Percentiles rank a stretch among this genome's conserved stretches.
phyloP scores from a whole-genome alignment of 305 asterid species.

The Plantago rigida region DNA sequence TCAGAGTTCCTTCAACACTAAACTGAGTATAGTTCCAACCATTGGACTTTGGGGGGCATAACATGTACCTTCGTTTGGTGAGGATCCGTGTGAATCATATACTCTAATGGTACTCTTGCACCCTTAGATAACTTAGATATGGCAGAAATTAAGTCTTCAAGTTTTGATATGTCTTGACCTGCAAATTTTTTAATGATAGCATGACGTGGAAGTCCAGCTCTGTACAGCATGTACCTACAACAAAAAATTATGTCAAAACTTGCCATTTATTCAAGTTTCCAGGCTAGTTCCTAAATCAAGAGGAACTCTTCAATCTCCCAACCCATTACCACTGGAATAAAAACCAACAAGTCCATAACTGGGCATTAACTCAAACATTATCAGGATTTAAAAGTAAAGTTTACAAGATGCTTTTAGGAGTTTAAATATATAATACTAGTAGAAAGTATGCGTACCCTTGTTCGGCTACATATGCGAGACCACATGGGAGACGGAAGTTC shows the following conservation, averaged over 20 bases:
- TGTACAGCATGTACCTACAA: slow-evolving; percentile 13
- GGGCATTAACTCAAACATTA: too few relatives aligned
- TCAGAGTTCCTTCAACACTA: slow-evolving; percentile 31
- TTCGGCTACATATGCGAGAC: slow-evolving; percentile 93
- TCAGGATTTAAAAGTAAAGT: background rate
- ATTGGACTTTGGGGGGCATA: slow-evolving; percentile 36
- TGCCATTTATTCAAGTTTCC: slow-evolving; percentile 51
- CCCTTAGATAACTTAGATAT: slow-evolving; percentile 9
- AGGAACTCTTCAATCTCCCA: slow-evolving; percentile 27
- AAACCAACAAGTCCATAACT: too few relatives aligned
- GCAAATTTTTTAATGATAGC: slow-evolving; percentile 10
- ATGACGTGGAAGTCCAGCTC: slow-evolving; percentile 16
- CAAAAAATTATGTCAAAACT: background rate
- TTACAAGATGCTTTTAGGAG: background rate
- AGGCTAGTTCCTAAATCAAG: slow-evolving; percentile 78
- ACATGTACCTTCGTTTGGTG: slow-evolving; percentile 21
- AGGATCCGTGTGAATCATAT: background rate
- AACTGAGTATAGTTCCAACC: slow-evolving; percentile 15
- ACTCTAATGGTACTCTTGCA: slow-evolving; percentile 9
- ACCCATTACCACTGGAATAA: too few relatives aligned
- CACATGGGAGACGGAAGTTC: slow-evolving; percentile 86
- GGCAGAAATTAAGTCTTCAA: slow-evolving; percentile 9
- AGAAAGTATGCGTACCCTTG: slow-evolving; percentile 53
- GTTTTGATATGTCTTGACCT: slow-evolving; percentile 7
- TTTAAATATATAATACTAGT: background rate